Conservation (phyloP, 352 stramenopile genomes). For the Peronospora tabacina region DNA sequence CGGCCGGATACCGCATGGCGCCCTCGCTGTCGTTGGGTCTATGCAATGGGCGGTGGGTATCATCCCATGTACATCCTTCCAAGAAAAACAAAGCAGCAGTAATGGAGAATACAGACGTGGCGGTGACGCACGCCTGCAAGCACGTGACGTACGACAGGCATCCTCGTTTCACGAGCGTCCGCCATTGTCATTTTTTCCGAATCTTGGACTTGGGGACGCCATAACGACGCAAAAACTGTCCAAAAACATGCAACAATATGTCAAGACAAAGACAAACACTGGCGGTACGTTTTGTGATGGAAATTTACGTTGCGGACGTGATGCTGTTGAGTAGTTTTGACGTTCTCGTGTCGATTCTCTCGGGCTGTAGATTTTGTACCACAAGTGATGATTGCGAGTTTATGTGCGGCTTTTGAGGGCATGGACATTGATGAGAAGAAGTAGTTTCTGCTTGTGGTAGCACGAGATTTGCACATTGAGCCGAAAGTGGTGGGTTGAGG, state of each 20-base stretch:
- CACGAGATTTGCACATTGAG: conserved; percentile 67
- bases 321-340: neutral
- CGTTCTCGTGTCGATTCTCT: neutral
- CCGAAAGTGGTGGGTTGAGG: conserved; percentile 27
- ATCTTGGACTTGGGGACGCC: conserved; percentile 37
- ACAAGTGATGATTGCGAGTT: conserved; percentile 54
- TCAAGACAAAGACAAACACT: conserved; percentile 57
- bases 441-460: conserved; percentile 70
- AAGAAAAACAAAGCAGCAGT: neutral
- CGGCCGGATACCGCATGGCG: neutral
- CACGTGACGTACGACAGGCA: neutral
- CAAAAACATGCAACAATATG: conserved; percentile 60
- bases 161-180: conserved; percentile 16
- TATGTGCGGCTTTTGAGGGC: conserved; percentile 53
- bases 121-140: neutral
- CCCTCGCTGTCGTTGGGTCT: neutral
- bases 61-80: neutral
- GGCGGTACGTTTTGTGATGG: conserved; percentile 32
- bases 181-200: conserved; percentile 44
- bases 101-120: neutral
- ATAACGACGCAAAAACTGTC: conserved; percentile 42
- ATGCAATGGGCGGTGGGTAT: neutral
- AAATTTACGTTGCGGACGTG: neutral
- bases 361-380: conserved; percentile 69
- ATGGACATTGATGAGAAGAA: conserved; percentile 78